Conservation (phyloP, 768 basidiomycete species). For the Russula compacta region DNA sequence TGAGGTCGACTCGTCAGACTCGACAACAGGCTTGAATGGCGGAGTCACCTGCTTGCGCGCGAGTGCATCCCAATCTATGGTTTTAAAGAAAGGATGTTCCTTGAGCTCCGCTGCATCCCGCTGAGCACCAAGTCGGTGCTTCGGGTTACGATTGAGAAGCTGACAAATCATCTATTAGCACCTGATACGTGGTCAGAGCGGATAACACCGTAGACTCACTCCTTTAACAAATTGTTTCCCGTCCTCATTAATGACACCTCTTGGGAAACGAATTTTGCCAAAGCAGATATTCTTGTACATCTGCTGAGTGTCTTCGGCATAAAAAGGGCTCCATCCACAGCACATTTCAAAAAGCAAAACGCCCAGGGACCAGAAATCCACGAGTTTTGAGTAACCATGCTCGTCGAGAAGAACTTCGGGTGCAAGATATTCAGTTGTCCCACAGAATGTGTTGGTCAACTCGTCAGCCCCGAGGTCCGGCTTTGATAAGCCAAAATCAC, state of each 20-base stretch:
- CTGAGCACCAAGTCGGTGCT: constrained; percentile 85
- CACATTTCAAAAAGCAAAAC: constrained; percentile 99
- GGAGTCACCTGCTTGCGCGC: constrained; percentile 85
- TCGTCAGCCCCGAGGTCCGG: constrained; percentile 89
- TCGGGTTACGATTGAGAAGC: constrained; percentile 98
- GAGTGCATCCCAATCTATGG: constrained; percentile 87
- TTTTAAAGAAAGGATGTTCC: constrained; percentile 88
- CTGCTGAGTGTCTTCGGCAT: constrained; percentile 97
- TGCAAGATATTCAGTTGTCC: constrained; percentile 97
- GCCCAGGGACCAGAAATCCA: constrained; percentile 97
- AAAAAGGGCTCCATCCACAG: constrained; percentile 99
- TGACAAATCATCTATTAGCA: constrained; percentile 26
- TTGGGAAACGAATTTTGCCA: constrained; percentile 97
- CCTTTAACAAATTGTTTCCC: constrained; percentile 99
- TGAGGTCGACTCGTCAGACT: constrained; percentile 95
- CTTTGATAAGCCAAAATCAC: constrained; percentile 97
- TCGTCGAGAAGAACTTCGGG: constrained; percentile 98
- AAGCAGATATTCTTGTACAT: constrained; percentile 99
- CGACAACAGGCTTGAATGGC: constrained; percentile 96
- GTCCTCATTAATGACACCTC: constrained; percentile 93
- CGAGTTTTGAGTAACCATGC: constrained; percentile 95
- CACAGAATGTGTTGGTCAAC: constrained; percentile 98
- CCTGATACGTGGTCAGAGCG: neutral
- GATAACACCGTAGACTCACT: constrained; percentile 40
- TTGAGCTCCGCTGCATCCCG: constrained; percentile 92